Conservation (phyloP, 2,329 filamentous ascomycete species). For the Hypoxylon sp. region DNA sequence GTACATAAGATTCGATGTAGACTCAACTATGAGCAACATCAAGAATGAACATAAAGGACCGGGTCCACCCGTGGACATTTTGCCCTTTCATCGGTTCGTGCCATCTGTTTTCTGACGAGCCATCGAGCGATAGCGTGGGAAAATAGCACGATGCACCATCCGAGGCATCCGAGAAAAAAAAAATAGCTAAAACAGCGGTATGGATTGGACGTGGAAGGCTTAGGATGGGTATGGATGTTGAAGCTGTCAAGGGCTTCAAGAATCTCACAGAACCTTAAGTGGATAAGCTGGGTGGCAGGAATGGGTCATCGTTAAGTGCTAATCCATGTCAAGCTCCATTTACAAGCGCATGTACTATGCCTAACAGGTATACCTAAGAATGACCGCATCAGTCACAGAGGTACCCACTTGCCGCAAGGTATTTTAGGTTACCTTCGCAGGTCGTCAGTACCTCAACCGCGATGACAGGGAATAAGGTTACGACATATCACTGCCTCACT, state of each 20-base stretch:
- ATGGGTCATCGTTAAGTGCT: conserved; percentile 10
- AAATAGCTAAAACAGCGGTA: conserved; percentile 36
- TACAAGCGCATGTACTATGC: conserved; percentile 2
- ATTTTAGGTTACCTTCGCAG: conserved; percentile 27
- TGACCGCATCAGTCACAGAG: conserved; percentile 24
- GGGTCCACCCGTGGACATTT: conserved; percentile 34
- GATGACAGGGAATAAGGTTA: conserved; percentile 16
- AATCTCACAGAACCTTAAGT: conserved; percentile 31
- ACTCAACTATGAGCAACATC: conserved; percentile 15
- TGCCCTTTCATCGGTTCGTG: conserved; percentile 29
- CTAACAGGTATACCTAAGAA: conserved; percentile 26
- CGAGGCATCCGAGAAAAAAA: conserved; percentile 41
- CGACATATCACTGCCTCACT: conserved; percentile 20
- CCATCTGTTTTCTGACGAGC: conserved; percentile 41
- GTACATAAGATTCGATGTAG: background rate
- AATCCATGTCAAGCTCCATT: conserved; percentile 18
- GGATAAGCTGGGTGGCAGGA: conserved; percentile 22
- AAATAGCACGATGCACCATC: conserved; percentile 45
- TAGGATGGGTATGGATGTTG: conserved; percentile 21
- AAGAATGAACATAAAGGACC: conserved; percentile 21
- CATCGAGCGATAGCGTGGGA: conserved; percentile 38
- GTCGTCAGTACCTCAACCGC: conserved; percentile 23
- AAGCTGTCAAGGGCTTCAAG: conserved; percentile 39
- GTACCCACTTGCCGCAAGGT: conserved; percentile 32
- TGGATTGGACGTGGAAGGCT: conserved; percentile 22